phyloP scores from a whole-genome alignment of 2,329 filamentous ascomycete species.

The Colletotrichum caudatum region DNA sequence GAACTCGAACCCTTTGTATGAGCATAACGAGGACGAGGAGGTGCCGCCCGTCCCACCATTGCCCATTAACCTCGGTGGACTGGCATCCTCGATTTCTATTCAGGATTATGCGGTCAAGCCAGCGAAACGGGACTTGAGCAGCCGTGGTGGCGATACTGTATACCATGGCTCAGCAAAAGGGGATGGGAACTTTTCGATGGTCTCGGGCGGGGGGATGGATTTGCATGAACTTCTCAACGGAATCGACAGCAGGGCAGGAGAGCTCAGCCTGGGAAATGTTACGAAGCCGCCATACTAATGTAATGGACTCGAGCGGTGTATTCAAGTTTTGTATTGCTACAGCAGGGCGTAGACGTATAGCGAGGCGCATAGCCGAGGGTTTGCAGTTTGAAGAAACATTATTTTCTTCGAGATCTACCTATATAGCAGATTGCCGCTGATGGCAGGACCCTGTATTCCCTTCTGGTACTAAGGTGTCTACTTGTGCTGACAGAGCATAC shows the following conservation, averaged over 20 bases:
- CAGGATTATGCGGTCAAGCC: constrained; percentile 53
- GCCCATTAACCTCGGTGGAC: constrained; percentile 53
- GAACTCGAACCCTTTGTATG: constrained; percentile 57
- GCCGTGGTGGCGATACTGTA: constrained; percentile 56
- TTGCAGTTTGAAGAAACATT: constrained; percentile 26
- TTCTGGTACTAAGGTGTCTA: constrained; percentile 17
- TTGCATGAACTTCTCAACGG: constrained; percentile 62
- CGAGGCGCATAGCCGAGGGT: constrained; percentile 38
- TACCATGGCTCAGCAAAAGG: constrained; percentile 36
- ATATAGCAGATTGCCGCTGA: constrained; percentile 9
- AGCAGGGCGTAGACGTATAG: constrained; percentile 38
- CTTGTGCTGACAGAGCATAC: constrained; percentile 13
- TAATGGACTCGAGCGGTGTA: constrained; percentile 44
- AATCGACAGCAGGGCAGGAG: constrained; percentile 62
- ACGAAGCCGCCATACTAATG: constrained; percentile 63
- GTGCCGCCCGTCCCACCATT: constrained; percentile 70
- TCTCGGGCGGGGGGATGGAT: constrained; percentile 57
- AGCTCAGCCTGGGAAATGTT: constrained; percentile 59
- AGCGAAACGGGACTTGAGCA: constrained; percentile 55
- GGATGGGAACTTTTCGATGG: constrained; percentile 49
- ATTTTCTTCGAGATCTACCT: not conserved
- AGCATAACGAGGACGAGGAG: constrained; percentile 51
- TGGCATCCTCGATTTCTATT: constrained; percentile 48
- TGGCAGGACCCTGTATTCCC: not conserved
- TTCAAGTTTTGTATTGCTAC: constrained; percentile 35